Evolutionary conservation across 495 filamentous ascomycete genomes (phyloP).

Genomic region (Penicillium cataractarum): DNA sequence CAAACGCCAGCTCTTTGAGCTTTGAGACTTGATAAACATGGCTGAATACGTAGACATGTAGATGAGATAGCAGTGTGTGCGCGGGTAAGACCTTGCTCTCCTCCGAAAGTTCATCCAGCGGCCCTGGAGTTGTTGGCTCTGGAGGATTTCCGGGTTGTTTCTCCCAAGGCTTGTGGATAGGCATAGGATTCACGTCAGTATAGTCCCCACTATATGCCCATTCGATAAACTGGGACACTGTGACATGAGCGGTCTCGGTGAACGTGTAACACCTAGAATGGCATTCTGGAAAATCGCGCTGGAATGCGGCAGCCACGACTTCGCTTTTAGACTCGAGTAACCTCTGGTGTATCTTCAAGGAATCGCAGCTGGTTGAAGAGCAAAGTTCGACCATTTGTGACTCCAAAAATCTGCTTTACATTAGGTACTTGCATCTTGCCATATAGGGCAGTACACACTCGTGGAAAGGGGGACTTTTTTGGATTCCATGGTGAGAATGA

Average conservation of each 20-base stretch:
- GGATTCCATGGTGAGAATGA: too few relatives aligned
- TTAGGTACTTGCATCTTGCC: too few relatives aligned
- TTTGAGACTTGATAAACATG: constrained; percentile 6
- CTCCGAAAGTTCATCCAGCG: neutral
- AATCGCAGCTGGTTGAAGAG: neutral
- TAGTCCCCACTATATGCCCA: constrained; percentile 11
- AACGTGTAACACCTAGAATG: neutral
- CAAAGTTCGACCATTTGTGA: constrained; percentile 4
- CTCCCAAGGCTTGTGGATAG: neutral
- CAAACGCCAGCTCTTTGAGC: constrained; percentile 9
- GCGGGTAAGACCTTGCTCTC: neutral
- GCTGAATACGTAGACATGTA: constrained; percentile 10
- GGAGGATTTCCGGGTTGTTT: neutral
- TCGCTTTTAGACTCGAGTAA: constrained; percentile 1
- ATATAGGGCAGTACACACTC: too few relatives aligned
- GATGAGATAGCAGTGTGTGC: constrained; percentile 8
- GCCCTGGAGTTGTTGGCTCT: neutral
- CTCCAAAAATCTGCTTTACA: neutral
- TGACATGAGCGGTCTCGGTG: constrained; percentile 5
- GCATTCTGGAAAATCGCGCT: neutral
- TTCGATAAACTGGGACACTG: constrained; percentile 8
- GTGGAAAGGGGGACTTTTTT: too few relatives aligned
- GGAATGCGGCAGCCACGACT: neutral
- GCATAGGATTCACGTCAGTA: neutral
- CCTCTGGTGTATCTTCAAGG: constrained; percentile 3